Conservation (phyloP, 768 basidiomycete genomes). For the Panellus pusillus region DNA sequence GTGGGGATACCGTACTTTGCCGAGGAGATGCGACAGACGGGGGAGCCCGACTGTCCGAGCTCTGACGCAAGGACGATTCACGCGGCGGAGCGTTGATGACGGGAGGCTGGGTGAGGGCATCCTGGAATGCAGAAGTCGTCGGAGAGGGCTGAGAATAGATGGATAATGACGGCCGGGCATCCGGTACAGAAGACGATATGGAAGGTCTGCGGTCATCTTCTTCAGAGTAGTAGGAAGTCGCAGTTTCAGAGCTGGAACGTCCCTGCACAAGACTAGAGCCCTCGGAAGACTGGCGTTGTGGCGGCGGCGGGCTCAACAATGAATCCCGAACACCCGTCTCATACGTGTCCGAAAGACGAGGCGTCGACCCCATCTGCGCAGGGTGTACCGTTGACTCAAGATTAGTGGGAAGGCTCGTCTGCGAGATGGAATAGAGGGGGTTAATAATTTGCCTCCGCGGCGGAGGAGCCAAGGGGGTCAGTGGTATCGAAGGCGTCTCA, state of each 20-base stretch:
- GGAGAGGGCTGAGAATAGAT: conserved; percentile 73
- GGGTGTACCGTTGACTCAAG: conserved; percentile 7
- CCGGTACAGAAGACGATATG: conserved; percentile 47
- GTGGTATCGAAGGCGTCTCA: conserved; percentile 61
- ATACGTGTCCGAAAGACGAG: conserved; percentile 20
- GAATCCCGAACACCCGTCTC: conserved; percentile 9
- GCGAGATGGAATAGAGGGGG: conserved; percentile 55
- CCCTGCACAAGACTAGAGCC: conserved; percentile 13
- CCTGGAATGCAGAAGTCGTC: conserved; percentile 79
- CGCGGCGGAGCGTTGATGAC: conserved; percentile 22
- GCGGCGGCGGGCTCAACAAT: conserved; percentile 18
- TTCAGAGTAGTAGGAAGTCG: conserved; percentile 32
- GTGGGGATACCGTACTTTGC: conserved; percentile 51
- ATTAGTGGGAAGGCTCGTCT: conserved; percentile 45
- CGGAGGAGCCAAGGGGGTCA: conserved; percentile 66
- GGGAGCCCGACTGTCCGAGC: conserved; percentile 13
- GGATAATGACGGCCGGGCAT: conserved; percentile 55
- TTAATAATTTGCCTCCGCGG: conserved; percentile 54
- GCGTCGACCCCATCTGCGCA: conserved; percentile 10
- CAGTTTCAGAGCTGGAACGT: conserved; percentile 24
- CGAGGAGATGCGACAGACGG: conserved; percentile 31
- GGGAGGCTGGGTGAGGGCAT: conserved; percentile 43
- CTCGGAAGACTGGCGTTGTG: conserved; percentile 24
- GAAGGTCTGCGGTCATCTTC: conserved; percentile 47
- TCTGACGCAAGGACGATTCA: conserved; percentile 13